Evolutionary conservation across 805 yeast genomes (phyloP), one percentile per base, ranked within the genome.

Genomic region (Kuraishia cidri): DNA sequence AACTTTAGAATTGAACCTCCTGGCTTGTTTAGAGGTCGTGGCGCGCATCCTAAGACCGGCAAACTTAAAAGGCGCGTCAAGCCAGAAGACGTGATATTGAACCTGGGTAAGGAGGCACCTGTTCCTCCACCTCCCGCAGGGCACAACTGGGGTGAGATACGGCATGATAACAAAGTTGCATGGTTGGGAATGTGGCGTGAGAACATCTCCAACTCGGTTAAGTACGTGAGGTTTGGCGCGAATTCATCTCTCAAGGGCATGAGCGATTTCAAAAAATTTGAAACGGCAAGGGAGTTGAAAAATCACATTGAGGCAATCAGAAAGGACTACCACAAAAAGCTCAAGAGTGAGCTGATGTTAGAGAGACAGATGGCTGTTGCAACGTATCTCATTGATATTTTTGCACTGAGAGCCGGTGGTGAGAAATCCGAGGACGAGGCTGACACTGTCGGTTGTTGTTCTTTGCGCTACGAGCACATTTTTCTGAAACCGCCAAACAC

Each of bases 131-230:
- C 96, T 1, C 97, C 97, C 3, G 72, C 58, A 9, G 96, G 96
- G 2, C 96, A 86, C 47, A 42, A 63, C 27, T 90, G 98, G 98
- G 95, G 83, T 11, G 95, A 84, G 44, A 67, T 90, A 17, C 71
- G 70, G 42, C 94, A 88, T 52, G 97, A 90, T 52, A 80, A 81
- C 45, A 79, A 87, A 0, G 97, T 88, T 18, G 76, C 90, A 9
- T 90, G 98, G 98, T 65, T 90, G 34, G 97, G 97, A 0, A 87
- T 80, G 83, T 90, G 97, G 97, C 78, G 81, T 51, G 97, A 90
- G 56, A 90, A 90, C 49, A 83, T 90, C 43, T 75, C 84, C 31
- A 83, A 81, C 43, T 68, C 80, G 19, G 72, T 77, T 45, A 90
- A 90, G 55, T 90, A 90, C 52, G 97, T 90, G 33, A 15, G 94